Conservation (phyloP, 108 stramenopile genomes). For the Epithemia pelagica region DNA sequence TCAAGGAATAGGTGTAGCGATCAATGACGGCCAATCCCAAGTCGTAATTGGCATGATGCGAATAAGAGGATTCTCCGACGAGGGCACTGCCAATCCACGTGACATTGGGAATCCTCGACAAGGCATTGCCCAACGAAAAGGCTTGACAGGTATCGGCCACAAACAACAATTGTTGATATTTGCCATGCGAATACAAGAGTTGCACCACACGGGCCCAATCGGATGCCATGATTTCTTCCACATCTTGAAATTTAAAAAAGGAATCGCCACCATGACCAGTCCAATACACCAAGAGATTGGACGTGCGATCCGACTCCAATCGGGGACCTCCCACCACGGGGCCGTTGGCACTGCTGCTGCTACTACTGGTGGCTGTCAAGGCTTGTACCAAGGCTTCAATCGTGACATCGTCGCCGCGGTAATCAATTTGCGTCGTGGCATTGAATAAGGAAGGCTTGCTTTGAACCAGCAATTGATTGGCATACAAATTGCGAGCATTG, state of each 20-base stretch:
- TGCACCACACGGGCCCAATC: slow-evolving; percentile 65
- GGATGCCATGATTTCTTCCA: slow-evolving; percentile 81
- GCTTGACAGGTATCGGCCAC: slow-evolving; percentile 95
- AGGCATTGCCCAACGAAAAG: slow-evolving; percentile 68
- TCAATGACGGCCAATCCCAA: slow-evolving; percentile 69
- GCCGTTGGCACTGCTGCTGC: slow-evolving; percentile 27
- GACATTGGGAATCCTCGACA: slow-evolving; percentile 53
- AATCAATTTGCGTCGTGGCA: slow-evolving; percentile 77
- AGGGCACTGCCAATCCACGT: slow-evolving; percentile 65
- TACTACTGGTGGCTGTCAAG: slow-evolving; percentile 44
- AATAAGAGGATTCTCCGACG: slow-evolving; percentile 70
- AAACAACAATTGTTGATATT: slow-evolving; percentile 67
- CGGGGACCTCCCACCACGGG: not conserved
- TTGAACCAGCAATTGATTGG: slow-evolving; percentile 54
- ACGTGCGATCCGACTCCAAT: slow-evolving; percentile 35
- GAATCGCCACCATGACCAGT: slow-evolving; percentile 97
- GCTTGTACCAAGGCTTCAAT: slow-evolving; percentile 84
- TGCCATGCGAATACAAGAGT: slow-evolving; percentile 50
- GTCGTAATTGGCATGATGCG: slow-evolving; percentile 47
- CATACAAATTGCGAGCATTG: slow-evolving; percentile 63
- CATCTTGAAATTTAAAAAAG: slow-evolving; percentile 97
- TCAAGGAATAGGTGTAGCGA: slow-evolving; percentile 55
- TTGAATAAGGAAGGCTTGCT: slow-evolving; percentile 37
- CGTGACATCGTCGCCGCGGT: slow-evolving; percentile 90
- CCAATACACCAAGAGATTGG: slow-evolving; percentile 78